Base-by-base conservation (phyloP, 257 asterid genomes). In the Scutellaria galericulata region DNA sequence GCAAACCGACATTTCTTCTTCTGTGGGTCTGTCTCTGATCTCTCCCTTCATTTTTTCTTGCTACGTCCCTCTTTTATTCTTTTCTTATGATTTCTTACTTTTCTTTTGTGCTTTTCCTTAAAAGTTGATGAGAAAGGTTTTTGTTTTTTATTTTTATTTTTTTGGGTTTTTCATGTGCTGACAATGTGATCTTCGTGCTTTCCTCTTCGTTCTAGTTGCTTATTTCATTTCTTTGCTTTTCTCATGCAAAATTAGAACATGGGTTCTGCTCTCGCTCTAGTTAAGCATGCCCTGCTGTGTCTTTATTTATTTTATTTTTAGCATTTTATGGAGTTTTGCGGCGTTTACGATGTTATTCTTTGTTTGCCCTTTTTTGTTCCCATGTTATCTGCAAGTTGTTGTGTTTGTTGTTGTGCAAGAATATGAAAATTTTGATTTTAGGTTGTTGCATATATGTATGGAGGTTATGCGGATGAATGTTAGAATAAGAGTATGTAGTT, bases 1-100 rank as follows among this genome's bases (percentile, higher is more conserved):
- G 70, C 86, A 79, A 24, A 92, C 93, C 42, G 57, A 90, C 75
- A 86, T 95, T 72, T 54, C 87, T 71, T 79, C 89, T 77, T 92
- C 92, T 10, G 97, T 95, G 8, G 99, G 99, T 90, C 58, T 14
- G 89, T 89, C 64, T n/a, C n/a, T n/a, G n/a, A n/a, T n/a, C n/a
- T 72, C 13, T 50, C 22, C 39, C 47, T 11, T 10, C 22, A 31
- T 53, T 60, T 56, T 37, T 59, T 48, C 7, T 20, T 54, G 5
- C 18, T 42, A 24, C 27, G 27, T 24, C 27, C 27, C 27, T 24
- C 27, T 24, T 24, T 24, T 24, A 1, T 24, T 71, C 27, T 46
- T 48, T 64, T 57, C 18, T n/a, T 58, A 37, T 35, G 7, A 7
- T 72, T 20, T 72, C 5, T 66, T 64, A 31, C 62, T 5, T 7